phyloP scores from a whole-genome alignment of 192 early-diverging fungal species.

The Backusella macrospora region DNA sequence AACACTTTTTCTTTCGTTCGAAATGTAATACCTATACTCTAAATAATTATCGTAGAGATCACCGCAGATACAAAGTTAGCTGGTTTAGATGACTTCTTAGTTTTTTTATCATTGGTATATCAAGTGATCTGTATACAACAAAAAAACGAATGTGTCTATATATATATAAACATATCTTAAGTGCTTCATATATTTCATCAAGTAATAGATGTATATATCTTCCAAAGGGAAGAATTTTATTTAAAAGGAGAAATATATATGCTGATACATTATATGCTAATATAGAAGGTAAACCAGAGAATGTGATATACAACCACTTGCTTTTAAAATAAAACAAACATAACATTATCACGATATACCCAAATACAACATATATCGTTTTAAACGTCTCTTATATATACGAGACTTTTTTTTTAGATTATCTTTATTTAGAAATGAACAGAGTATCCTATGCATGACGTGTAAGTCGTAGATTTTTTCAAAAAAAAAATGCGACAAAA shows the following conservation, averaged over 20 bases:
- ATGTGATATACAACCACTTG: no score
- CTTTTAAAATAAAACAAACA: no score
- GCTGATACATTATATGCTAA: no score
- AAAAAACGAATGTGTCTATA: no score
- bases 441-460: neutral
- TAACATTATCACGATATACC: no score
- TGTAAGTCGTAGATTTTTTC: neutral
- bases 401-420: neutral
- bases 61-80: neutral
- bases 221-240: neutral
- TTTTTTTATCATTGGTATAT: neutral
- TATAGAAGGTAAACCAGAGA: no score
- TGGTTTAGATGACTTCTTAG: neutral
- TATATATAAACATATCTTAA: no score
- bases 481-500: neutral
- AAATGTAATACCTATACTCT: conserved; percentile 5
- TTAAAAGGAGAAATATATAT: no score
- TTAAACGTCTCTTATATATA: no score
- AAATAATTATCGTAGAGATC: neutral
- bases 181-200: no score
- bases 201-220: neutral
- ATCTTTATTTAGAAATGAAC: conserved; percentile 8
- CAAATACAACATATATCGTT: no score
- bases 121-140: no score
- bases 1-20: neutral